Percentiles rank a stretch among this genome's conserved stretches.
Evolutionary conservation across 23 red algal genomes (phyloP).

Genomic region (Gracilaria gracilis): DNA sequence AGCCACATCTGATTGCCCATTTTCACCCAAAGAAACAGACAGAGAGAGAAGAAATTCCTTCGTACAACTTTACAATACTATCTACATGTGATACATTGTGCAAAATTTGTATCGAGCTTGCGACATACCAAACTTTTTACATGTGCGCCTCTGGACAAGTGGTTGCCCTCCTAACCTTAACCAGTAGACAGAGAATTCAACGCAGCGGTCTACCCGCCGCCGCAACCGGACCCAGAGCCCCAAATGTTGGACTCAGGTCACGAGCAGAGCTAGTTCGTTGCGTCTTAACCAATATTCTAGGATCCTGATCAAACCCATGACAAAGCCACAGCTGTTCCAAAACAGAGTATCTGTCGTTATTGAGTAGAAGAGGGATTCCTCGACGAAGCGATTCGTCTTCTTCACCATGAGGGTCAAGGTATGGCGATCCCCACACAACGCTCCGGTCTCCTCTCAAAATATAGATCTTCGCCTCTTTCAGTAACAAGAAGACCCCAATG

Average conservation of each 20-base stretch:
- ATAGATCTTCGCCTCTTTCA: slow-evolving; percentile 63
- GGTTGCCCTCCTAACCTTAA: too few species aligned
- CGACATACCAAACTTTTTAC: too few species aligned
- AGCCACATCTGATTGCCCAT: too few species aligned
- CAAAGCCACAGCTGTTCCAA: slow-evolving; percentile 75
- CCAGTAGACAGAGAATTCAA: not conserved
- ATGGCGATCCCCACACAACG: slow-evolving; percentile 76
- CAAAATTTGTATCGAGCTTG: too few species aligned
- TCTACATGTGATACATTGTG: too few species aligned
- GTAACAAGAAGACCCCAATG: slow-evolving; percentile 75
- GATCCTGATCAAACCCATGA: slow-evolving; percentile 84
- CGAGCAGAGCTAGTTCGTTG: slow-evolving; percentile 9
- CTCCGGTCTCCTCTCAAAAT: slow-evolving; percentile 66
- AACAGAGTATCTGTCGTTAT: slow-evolving; percentile 35
- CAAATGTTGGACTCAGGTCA: not conserved
- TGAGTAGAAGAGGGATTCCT: slow-evolving; percentile 72
- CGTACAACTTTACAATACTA: too few species aligned
- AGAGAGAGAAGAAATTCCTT: too few species aligned
- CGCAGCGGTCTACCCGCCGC: not conserved
- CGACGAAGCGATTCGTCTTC: slow-evolving; percentile 77
- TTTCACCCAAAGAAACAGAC: too few species aligned
- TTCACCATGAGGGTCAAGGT: slow-evolving; percentile 87
- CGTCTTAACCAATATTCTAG: slow-evolving; percentile 46
- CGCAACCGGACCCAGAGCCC: not conserved
- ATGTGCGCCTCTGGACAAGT: too few species aligned